phyloP scores from a whole-genome alignment of 2,329 filamentous ascomycete genomes.

The Westerdykella aurantiaca region DNA sequence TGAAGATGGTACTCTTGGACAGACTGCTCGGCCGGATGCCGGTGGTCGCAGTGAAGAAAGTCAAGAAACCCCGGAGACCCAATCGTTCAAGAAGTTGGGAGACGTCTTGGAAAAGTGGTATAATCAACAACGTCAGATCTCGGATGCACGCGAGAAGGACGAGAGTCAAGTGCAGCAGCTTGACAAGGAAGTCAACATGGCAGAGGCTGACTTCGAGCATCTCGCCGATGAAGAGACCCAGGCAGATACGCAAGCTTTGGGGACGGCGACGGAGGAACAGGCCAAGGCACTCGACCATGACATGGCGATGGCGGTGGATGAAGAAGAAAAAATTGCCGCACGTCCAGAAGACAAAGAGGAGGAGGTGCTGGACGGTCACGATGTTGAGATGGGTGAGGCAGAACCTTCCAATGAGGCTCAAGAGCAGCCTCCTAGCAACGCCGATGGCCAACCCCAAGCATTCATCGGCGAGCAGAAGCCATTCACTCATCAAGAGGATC shows the following conservation, averaged over 20 bases:
- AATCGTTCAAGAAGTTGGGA: slow-evolving; percentile 90
- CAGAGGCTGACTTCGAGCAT: slow-evolving; percentile 85
- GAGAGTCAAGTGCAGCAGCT: slow-evolving; percentile 45
- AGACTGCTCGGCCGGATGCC: slow-evolving; percentile 32
- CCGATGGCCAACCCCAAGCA: slow-evolving; percentile 36
- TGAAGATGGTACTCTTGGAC: slow-evolving; percentile 52
- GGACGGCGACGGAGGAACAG: slow-evolving; percentile 81
- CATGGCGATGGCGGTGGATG: slow-evolving; percentile 72
- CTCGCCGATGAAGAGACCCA: slow-evolving; percentile 74
- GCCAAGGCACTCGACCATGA: slow-evolving; percentile 78
- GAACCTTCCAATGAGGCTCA: slow-evolving; percentile 21
- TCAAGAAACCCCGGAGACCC: slow-evolving; percentile 44
- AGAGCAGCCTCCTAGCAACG: slow-evolving; percentile 22
- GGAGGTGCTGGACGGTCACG: slow-evolving; percentile 35
- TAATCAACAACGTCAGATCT: slow-evolving; percentile 76
- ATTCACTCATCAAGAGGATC: slow-evolving; percentile 27
- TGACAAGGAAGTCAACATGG: slow-evolving; percentile 62
- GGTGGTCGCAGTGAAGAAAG: slow-evolving; percentile 33
- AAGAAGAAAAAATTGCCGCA: slow-evolving; percentile 37
- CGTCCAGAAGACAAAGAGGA: slow-evolving; percentile 33
- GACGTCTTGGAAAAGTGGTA: slow-evolving; percentile 93
- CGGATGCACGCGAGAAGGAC: slow-evolving; percentile 41
- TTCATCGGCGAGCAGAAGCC: slow-evolving; percentile 43
- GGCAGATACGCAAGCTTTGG: slow-evolving; percentile 87
- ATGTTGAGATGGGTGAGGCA: slow-evolving; percentile 45